Conservation (phyloP, 2,329 filamentous ascomycete genomes). For the Ascochyta viciae-villosae region DNA sequence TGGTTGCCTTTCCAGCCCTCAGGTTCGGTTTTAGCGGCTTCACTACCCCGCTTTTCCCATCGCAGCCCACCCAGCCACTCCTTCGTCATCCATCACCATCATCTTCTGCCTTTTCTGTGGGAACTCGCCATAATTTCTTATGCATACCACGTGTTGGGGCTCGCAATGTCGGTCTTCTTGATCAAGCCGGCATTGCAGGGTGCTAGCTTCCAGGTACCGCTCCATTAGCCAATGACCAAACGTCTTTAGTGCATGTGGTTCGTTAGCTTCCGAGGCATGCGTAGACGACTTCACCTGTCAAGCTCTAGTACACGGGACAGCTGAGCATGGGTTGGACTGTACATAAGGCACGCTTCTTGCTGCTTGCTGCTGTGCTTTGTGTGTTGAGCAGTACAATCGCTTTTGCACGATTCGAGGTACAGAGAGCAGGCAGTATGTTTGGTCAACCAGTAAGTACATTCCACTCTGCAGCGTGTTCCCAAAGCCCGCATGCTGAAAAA, state of each 20-base stretch:
- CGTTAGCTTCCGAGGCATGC: constrained; percentile 13
- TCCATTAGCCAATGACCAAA: constrained; percentile 18
- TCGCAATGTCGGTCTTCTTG: not conserved
- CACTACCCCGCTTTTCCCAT: constrained; percentile 11
- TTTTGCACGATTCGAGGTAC: not conserved
- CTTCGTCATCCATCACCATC: not conserved
- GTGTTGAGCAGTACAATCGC: not conserved
- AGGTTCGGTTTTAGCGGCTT: not conserved
- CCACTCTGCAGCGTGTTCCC: not conserved
- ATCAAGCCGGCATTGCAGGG: not conserved
- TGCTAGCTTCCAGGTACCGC: not conserved
- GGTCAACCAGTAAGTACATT: constrained; percentile 18
- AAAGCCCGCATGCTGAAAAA: constrained; percentile 1
- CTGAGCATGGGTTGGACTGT: constrained; percentile 10
- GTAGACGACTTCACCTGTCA: constrained; percentile 12
- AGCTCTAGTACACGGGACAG: constrained; percentile 16
- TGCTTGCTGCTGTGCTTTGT: constrained; percentile 9
- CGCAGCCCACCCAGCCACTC: not conserved
- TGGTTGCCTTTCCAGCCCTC: not conserved
- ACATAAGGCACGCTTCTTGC: constrained; percentile 21
- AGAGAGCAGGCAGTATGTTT: constrained; percentile 19
- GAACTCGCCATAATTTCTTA: not conserved
- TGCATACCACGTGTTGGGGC: constrained; percentile 11
- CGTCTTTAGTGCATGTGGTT: constrained; percentile 21
- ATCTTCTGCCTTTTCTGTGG: not conserved